phyloP scores from a whole-genome alignment of 805 yeast species.

The Ogataea chonburiensis region DNA sequence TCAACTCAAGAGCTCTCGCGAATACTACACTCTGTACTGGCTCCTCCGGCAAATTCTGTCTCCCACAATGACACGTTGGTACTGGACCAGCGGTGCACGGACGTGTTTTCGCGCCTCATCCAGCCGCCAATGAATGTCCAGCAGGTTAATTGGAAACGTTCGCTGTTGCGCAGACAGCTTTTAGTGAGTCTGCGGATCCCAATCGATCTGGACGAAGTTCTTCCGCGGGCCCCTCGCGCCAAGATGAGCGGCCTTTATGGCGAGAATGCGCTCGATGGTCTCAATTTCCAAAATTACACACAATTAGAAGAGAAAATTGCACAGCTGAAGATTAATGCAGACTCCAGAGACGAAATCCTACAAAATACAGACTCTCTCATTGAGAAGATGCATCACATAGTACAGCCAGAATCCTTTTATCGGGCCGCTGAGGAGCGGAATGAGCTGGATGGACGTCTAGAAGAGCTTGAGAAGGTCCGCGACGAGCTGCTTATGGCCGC shows the following conservation, averaged over 20 bases:
- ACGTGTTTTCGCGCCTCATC: constrained; percentile 25
- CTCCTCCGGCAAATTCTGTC: background rate
- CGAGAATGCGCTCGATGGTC: constrained; percentile 10
- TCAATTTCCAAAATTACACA: constrained; percentile 6
- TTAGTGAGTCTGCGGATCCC: constrained; percentile 70
- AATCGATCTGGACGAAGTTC: constrained; percentile 60
- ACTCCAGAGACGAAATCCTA: constrained; percentile 27
- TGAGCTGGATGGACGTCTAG: constrained; percentile 40
- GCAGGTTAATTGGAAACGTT: constrained; percentile 69
- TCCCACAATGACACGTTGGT: too few species aligned
- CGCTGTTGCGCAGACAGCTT: constrained; percentile 62
- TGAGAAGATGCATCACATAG: constrained; percentile 20
- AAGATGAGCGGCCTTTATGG: constrained; percentile 14
- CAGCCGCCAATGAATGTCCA: constrained; percentile 44
- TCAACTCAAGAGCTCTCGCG: constrained; percentile 1
- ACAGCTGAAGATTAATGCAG: constrained; percentile 36
- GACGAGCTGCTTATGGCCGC: constrained; percentile 33
- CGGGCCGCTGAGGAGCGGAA: constrained; percentile 21
- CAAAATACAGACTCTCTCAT: constrained; percentile 22
- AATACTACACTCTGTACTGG: background rate
- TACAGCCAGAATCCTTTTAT: constrained; percentile 30
- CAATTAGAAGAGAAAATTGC: constrained; percentile 13
- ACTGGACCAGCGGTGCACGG: constrained; percentile 26
- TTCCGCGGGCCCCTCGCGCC: constrained; percentile 17
- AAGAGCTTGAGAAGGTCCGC: constrained; percentile 39